Evolutionary conservation across 2,329 filamentous ascomycete species (phyloP), one percentile per base, ranked within the genome.

Genomic region (Sordariomycetes sp.): DNA sequence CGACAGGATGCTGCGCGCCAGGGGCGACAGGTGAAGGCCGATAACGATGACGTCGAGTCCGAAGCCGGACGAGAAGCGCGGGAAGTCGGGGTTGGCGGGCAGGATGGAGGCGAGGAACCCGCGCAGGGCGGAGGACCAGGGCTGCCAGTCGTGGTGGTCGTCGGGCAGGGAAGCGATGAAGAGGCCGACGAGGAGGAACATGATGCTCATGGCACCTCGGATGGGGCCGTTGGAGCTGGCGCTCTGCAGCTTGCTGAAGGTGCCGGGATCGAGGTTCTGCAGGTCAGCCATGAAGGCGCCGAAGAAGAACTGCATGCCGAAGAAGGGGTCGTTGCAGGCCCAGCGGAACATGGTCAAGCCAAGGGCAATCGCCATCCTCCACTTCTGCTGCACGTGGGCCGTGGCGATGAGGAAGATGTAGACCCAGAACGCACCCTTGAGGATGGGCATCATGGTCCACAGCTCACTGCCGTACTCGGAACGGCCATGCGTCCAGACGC

Each of bases 281-380:
- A 79, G 46, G 44, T 80, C 75, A 21, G 72, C 69, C 20, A 81
- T 60, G 46, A 79, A 71, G 45, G 74, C 73, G 40, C 76, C 76
- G 38, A 69, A 70, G 52, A 76, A 72, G 47, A 78, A 71, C 50
- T 75, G 75, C 54, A 72, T 68, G 32, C 69, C 67, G 39, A 72
- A 72, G 23, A 55, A 55, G 20, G 59, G 41, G 24, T 57, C 51
- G 7, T 40, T 41, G 17, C 55, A 54, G 15, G 45, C 52, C 38
- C 61, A 59, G 48, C 60, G 70, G 42, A 63, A 68, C 43, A 67
- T 72, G n/a, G 64, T 71, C 35, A 74, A 52, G 12, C 56, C 50
- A 35, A 66, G 42, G 21, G 65, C 54, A 2, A 61, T 55, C 36
- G 66, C 50, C 53, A 72, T 66, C 30, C 72, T 59, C 45, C 66